Base-by-base conservation (phyloP, 2,329 filamentous ascomycete species). In the Aspergillus flavus region DNA sequence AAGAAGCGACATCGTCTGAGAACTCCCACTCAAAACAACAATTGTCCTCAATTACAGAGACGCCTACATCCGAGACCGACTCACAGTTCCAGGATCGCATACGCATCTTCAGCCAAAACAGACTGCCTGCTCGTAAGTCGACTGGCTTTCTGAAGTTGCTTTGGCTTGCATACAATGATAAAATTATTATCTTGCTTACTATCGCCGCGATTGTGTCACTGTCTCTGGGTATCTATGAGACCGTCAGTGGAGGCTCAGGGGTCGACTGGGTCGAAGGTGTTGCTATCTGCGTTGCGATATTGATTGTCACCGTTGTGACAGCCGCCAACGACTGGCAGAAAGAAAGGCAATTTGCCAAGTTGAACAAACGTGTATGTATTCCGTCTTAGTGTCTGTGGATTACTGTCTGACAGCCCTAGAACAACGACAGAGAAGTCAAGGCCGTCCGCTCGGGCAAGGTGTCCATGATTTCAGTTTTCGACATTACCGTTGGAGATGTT, bases 101-200 rank as follows among this genome's bases (percentile, higher is more conserved):
- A 61, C 80, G 87, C 36, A 79, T 90, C 5, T 90, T 84, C 71
- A 82, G 84, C 53, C 83, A 84, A 66, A 91, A 91, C 69, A 77
- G 81, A 14, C 78, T 91, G 26, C 89, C 89, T 0, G 83, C 86
- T 50, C 87, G 88, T 72, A 89, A 90, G 74, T 80, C 84, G 2
- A 88, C 86, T 32, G 83, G 86, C 2, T 82, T 91, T 46, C 81
- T 86, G 69, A 81, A 79, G 62, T 73, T 91, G 9, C 82, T 88
- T 63, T 92, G 89, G 89, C 85, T 85, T 65, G 88, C 89, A 3
- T 91, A 90, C 75, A 90, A 91, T 68, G 90, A 92, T 76, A 90
- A 90, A 67, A 87, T 92, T 41, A 84, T 93, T 45, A 89, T 92
- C 45, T 78, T 92, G 6, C 79, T 92, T 63, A 90, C 89, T 0